These are phyloP conservation scores for Acanthamoeba sp. DNA, from an alignment of 208 protist genomes.

Conservation along the genomic window DNA sequence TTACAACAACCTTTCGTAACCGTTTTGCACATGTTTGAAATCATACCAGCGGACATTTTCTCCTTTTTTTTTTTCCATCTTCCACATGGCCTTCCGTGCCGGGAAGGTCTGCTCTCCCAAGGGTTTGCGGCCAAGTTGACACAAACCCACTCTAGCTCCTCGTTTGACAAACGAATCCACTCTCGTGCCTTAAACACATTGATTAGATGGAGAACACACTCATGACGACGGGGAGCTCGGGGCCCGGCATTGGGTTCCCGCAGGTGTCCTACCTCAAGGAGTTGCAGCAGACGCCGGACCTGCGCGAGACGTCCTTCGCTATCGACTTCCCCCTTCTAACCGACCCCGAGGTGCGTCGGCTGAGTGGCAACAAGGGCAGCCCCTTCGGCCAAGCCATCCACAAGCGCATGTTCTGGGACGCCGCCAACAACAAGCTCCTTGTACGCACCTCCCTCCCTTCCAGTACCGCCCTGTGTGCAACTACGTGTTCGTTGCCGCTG, in stretches of 20 bases:
- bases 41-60: no score
- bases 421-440: conserved; percentile 6
- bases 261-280: conserved; percentile 57
- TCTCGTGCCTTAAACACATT: no score
- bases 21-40: no score
- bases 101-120: no score
- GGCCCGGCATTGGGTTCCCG: conserved; percentile 30
- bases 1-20: no score
- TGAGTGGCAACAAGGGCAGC: conserved; percentile 49
- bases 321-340: conserved; percentile 50
- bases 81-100: no score
- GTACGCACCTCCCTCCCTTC: not conserved
- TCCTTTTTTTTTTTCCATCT: no score
- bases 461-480: not conserved
- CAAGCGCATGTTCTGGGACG: conserved; percentile 65
- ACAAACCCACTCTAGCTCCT: no score
- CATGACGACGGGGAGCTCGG: not conserved
- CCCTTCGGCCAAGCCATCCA: conserved; percentile 37
- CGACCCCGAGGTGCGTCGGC: conserved; percentile 37
- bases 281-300: not conserved
- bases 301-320: conserved; percentile 16
- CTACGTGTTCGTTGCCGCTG: not conserved
- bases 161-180: no score
- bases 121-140: no score
- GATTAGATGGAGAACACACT: conserved; percentile 9